Evolutionary conservation across 352 stramenopile genomes (phyloP).

Genomic region (Globisporangium nodosum): DNA sequence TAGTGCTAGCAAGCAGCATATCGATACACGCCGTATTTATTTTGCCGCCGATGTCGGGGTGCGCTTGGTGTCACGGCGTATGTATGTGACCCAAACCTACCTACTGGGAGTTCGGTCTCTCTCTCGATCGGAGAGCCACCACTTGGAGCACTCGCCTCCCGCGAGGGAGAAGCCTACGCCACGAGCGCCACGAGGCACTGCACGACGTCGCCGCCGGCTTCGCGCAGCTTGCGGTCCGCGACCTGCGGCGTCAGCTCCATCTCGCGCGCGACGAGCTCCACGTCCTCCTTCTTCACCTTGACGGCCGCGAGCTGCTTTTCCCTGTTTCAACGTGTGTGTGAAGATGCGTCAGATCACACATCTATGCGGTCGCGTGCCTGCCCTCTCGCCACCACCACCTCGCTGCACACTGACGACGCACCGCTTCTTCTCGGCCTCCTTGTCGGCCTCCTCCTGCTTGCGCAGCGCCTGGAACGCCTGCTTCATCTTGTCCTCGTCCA

Average conservation of each 20-base stretch:
- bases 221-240: conserved; percentile 79
- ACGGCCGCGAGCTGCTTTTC: conserved; percentile 78
- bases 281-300: conserved; percentile 80
- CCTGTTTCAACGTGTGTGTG: conserved; percentile 9
- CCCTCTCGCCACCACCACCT: too few species aligned
- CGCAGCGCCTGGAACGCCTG: conserved; percentile 64
- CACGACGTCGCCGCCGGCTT: conserved; percentile 68
- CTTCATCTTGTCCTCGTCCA: conserved; percentile 89
- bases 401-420: conserved; percentile 2
- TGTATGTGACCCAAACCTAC: too few species aligned
- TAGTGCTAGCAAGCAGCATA: not conserved
- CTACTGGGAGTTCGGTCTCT: too few species aligned
- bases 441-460: conserved; percentile 81
- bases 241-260: conserved; percentile 72
- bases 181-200: conserved; percentile 62
- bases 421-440: conserved; percentile 68
- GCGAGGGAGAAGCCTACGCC: conserved; percentile 15
- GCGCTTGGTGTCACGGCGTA: too few species aligned
- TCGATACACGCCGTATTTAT: not conserved
- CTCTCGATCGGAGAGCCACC: too few species aligned
- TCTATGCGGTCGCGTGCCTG: too few species aligned
- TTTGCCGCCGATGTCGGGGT: not conserved
- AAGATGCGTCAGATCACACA: too few species aligned
- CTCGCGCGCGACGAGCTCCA: conserved; percentile 68
- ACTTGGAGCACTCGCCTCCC: too few species aligned